These are phyloP conservation scores for Cordyceps militaris DNA, from an alignment of 2,329 filamentous ascomycete genomes.

Conservation along the genomic window DNA sequence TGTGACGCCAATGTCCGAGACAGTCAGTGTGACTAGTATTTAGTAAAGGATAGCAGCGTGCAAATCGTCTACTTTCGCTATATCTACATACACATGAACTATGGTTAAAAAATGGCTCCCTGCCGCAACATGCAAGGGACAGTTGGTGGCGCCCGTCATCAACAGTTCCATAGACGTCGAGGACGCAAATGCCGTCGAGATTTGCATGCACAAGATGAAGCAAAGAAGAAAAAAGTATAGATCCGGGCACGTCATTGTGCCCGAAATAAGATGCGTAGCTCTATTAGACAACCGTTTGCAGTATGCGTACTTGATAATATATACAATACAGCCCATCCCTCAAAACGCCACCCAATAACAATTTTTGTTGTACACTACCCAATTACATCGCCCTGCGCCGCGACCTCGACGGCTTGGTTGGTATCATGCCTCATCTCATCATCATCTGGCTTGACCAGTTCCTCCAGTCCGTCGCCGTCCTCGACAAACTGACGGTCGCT, in stretches of 20 bases:
- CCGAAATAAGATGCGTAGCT: not conserved
- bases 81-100: too few species aligned
- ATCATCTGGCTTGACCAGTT: conserved; percentile 60
- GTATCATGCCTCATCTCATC: conserved; percentile 26
- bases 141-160: too few species aligned
- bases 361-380: conserved; percentile 20
- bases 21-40: not conserved
- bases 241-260: not conserved
- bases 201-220: not conserved
- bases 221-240: not conserved
- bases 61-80: too few species aligned
- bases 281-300: conserved; percentile 6
- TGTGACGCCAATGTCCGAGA: not conserved
- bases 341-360: conserved; percentile 10
- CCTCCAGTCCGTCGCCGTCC: conserved; percentile 57
- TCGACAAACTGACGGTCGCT: conserved; percentile 86
- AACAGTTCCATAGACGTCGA: not conserved
- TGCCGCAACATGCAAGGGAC: too few species aligned
- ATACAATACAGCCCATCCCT: conserved; percentile 16
- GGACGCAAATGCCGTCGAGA: not conserved
- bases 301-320: conserved; percentile 6
- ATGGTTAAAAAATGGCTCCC: too few species aligned
- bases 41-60: not conserved
- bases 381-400: conserved; percentile 34
- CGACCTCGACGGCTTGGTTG: conserved; percentile 32